Evolutionary conservation across 106 monocot species (phyloP).

Genomic region (Agapanthus africanus): DNA sequence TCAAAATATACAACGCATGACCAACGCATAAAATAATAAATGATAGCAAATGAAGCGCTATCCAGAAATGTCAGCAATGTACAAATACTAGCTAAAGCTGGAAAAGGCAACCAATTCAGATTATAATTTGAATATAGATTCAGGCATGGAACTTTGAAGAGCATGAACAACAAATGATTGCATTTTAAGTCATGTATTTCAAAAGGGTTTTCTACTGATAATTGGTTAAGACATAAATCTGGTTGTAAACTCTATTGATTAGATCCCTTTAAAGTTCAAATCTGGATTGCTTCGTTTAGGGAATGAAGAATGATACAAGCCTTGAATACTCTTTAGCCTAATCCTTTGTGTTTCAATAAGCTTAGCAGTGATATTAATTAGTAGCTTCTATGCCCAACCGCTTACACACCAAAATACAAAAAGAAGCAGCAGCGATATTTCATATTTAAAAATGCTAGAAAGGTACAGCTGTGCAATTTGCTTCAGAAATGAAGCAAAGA

Average conservation of each 20-base stretch:
- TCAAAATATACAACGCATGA: neutral
- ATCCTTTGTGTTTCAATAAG: neutral
- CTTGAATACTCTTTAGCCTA: no score
- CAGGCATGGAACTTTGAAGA: neutral
- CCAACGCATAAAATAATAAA: neutral
- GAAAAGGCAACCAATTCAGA: neutral
- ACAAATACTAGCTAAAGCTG: neutral
- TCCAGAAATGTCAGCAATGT: neutral
- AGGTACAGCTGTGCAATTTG: neutral
- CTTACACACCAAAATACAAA: neutral
- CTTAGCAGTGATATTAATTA: neutral
- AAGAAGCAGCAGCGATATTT: neutral
- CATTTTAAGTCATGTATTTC: neutral
- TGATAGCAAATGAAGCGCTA: neutral
- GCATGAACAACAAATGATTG: neutral
- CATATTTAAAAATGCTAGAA: neutral
- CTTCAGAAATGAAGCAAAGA: neutral
- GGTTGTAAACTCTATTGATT: neutral
- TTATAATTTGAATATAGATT: neutral
- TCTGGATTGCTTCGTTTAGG: no score
- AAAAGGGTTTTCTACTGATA: neutral
- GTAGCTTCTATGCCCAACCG: neutral
- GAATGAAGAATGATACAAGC: neutral
- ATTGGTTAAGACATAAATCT: neutral
- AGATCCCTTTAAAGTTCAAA: neutral